phyloP scores from a whole-genome alignment of 2,329 filamentous ascomycete genomes.

The Chaetomium sp. region DNA sequence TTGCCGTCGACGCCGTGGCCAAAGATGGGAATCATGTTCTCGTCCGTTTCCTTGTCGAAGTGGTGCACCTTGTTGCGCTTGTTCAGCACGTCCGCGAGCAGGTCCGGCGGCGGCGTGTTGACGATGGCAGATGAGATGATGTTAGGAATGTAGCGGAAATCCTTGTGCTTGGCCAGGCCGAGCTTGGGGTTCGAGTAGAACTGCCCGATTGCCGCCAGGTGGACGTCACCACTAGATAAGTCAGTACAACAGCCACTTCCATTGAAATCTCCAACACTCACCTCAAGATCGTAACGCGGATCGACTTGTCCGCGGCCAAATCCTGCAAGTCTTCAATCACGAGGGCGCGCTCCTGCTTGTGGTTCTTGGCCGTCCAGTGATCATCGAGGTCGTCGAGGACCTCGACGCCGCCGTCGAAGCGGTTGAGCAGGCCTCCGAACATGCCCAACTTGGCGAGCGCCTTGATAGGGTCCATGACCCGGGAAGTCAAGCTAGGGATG shows the following conservation, averaged over 20 bases:
- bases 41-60: slow-evolving; percentile 77
- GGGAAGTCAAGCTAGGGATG: slow-evolving; percentile 70
- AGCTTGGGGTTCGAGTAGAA: slow-evolving; percentile 92
- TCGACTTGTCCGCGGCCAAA: slow-evolving; percentile 86
- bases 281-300: slow-evolving; percentile 87
- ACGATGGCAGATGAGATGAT: slow-evolving; percentile 92
- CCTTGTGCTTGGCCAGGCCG: slow-evolving; percentile 77
- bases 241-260: not conserved
- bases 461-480: slow-evolving; percentile 85
- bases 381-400: slow-evolving; percentile 91
- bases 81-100: slow-evolving; percentile 90
- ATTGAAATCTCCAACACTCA: slow-evolving; percentile 38
- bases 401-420: slow-evolving; percentile 88
- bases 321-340: slow-evolving; percentile 91
- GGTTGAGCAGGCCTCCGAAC: slow-evolving; percentile 79
- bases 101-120: slow-evolving; percentile 83
- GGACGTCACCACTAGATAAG: slow-evolving; percentile 77
- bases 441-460: slow-evolving; percentile 80
- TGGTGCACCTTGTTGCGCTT: slow-evolving; percentile 83
- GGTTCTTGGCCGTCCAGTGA: slow-evolving; percentile 95
- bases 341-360: slow-evolving; percentile 86
- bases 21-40: slow-evolving; percentile 95
- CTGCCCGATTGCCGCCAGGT: slow-evolving; percentile 87
- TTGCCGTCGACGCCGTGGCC: slow-evolving; percentile 86
- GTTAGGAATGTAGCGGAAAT: slow-evolving; percentile 97